Evolutionary conservation across 495 filamentous ascomycete species (phyloP), one percentile per base, ranked within the genome.

Genomic region (Daldinia vernicosa): DNA sequence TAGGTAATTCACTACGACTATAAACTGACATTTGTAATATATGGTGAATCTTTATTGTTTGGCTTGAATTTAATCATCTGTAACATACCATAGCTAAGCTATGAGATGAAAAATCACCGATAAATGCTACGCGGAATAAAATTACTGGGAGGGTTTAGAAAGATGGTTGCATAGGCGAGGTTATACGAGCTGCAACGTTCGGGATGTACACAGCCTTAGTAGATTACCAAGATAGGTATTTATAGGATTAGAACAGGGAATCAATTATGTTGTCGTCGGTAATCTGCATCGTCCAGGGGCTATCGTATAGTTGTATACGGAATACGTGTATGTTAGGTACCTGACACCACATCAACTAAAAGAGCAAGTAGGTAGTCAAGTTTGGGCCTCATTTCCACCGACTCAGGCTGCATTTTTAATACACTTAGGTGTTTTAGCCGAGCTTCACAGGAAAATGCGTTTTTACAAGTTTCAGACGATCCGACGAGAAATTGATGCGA

Each of bases 351-450:
- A 35, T 35, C 11, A 35, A 35, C 11, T 35, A 35, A 45, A 6
- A 45, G 40, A 45, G 40, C 6, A 17, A 6, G 17, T n/a, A 43
- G 14, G 2, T n/a, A 39, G 7, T 45, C 17, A 45, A 19, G 8
- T 19, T 17, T 45, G 40, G 15, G 17, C 43, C 43, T 47, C 19
- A 47, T 47, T 47, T 47, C 43, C 19, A 24, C 43, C 43, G n/a
- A 1, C 11, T 47, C 17, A 19, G n/a, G 53, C 3, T 28, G 12
- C 32, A 39, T 57, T 37, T 22, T 22, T 57, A 14, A 26, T 4
- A 1, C 19, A 4, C 19, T 39, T 57, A 22, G 17, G 52, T 17
- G 26, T 39, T 60, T 60, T 58, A 67, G 6, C 63, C 54, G 55
- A 56, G 27, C 11, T 47, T 40, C 26, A 33, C 4, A 67, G 30